phyloP scores from a whole-genome alignment of 371 early-diverging fungal species.

The Mucor irregularis region DNA sequence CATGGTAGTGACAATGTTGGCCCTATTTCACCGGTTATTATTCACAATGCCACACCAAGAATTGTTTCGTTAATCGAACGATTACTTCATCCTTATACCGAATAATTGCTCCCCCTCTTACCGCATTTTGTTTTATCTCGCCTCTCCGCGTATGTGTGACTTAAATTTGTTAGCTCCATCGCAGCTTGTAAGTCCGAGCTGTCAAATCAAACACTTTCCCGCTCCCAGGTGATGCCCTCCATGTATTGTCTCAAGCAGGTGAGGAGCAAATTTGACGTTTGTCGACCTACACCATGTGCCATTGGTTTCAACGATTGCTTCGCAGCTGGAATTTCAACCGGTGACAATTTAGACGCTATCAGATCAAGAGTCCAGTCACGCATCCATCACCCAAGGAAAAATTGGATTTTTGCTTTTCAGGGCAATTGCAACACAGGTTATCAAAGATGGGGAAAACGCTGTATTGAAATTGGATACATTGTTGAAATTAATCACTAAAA shows the following conservation, averaged over 20 bases:
- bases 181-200: slow-evolving; percentile 8
- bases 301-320: slow-evolving; percentile 12
- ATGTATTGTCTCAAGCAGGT: slow-evolving; percentile 4
- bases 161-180: slow-evolving; percentile 12
- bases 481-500: too few species aligned
- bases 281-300: slow-evolving; percentile 15
- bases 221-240: slow-evolving; percentile 4
- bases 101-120: too few species aligned
- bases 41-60: neutral
- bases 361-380: slow-evolving; percentile 18
- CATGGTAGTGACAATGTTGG: neutral
- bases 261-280: slow-evolving; percentile 10
- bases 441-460: too few species aligned
- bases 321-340: slow-evolving; percentile 13
- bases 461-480: too few species aligned
- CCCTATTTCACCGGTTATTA: neutral
- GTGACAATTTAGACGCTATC: slow-evolving; percentile 17
- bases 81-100: neutral
- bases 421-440: too few species aligned
- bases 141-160: neutral
- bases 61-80: neutral
- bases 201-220: slow-evolving; percentile 15
- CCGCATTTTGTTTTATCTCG: neutral
- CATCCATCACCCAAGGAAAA: slow-evolving; percentile 11
- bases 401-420: too few species aligned